Evolutionary conservation across 352 stramenopile genomes (phyloP).

Genomic region (Pythium periplocum): DNA sequence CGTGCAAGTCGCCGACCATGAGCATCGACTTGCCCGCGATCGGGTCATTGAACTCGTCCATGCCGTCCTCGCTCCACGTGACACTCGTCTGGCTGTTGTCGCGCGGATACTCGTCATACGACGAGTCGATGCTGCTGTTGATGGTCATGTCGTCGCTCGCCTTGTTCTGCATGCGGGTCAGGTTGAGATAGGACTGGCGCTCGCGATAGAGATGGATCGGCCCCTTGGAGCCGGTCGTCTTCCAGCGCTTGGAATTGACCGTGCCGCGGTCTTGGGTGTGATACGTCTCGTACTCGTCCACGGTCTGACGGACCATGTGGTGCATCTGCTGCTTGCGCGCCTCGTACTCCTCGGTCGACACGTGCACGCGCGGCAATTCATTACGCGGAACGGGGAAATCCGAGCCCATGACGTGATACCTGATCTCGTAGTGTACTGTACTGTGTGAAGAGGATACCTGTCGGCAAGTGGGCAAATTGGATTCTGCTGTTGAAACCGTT

Average conservation of each 20-base stretch:
- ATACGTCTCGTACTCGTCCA: not conserved
- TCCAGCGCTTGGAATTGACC: not conserved
- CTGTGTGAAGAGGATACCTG: no score
- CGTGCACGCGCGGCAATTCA: not conserved
- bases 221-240: not conserved
- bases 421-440: no score
- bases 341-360: not conserved
- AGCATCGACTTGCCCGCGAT: conserved; percentile 2
- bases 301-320: not conserved
- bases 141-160: no score
- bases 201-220: not conserved
- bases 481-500: no score
- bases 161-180: no score
- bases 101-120: no score
- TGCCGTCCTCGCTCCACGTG: no score
- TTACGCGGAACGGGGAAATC: not conserved
- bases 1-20: conserved; percentile 38
- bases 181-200: no score
- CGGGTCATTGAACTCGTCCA: no score
- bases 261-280: not conserved
- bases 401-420: not conserved
- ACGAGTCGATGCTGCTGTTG: no score
- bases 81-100: no score
- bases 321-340: not conserved
- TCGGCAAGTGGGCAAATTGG: no score